These are phyloP conservation scores for Candida nanaspora DNA, from an alignment of 805 yeast species.

Conservation along the genomic window DNA sequence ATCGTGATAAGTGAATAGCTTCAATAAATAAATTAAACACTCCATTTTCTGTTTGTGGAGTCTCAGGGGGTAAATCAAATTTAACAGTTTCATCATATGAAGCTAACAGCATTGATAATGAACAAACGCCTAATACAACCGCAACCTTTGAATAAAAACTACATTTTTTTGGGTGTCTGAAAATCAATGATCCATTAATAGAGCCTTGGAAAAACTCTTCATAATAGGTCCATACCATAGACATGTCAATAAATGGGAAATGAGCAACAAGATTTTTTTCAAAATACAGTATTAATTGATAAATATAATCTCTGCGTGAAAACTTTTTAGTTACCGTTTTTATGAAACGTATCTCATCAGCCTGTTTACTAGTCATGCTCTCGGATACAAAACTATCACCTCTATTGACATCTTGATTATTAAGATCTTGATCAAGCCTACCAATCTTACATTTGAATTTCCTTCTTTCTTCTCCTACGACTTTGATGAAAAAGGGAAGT, in stretches of 20 bases:
- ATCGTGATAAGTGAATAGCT: neutral
- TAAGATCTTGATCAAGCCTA: neutral
- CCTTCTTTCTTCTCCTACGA: neutral
- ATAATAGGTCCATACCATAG: neutral
- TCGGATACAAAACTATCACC: neutral
- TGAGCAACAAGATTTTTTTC: neutral
- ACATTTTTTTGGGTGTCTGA: neutral
- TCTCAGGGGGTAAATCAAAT: neutral
- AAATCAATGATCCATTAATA: neutral
- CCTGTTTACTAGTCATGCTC: neutral
- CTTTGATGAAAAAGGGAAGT: neutral
- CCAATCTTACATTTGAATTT: neutral
- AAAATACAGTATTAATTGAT: neutral
- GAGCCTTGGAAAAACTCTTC: neutral
- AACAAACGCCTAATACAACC: neutral
- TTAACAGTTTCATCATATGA: neutral
- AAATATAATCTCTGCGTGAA: too few relatives aligned
- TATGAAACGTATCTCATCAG: neutral
- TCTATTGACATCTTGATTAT: too few relatives aligned
- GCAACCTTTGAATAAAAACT: neutral
- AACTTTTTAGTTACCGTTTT: neutral
- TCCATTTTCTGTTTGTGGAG: neutral
- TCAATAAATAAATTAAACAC: neutral
- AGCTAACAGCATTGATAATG: neutral
- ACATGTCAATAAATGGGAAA: constrained; percentile 1